Evolutionary conservation across 2,329 filamentous ascomycete species (phyloP).

Genomic region (Penicillium sp.): DNA sequence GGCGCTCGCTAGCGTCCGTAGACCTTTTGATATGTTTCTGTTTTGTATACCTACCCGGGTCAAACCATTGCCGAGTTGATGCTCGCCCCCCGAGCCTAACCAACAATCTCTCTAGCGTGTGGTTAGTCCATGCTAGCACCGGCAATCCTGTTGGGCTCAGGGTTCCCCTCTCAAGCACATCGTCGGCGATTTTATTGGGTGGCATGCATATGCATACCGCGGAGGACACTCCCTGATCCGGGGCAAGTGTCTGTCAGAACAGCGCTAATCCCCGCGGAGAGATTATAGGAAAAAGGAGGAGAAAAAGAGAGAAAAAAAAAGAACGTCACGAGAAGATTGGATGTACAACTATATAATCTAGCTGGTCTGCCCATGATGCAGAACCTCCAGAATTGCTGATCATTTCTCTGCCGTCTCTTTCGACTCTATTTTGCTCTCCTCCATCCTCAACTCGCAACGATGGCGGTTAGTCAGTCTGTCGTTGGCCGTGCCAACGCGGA

Average conservation of each 20-base stretch:
- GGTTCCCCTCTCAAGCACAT: slow-evolving; percentile 5
- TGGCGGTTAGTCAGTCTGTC: slow-evolving; percentile 44
- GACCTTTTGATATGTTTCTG: slow-evolving; percentile 9
- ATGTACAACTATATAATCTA: slow-evolving; percentile 19
- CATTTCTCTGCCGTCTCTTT: slow-evolving; percentile 7
- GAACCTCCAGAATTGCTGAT: slow-evolving; percentile 1
- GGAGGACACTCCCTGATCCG: slow-evolving; percentile 12
- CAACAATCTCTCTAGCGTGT: slow-evolving; percentile 18
- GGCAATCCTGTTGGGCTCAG: slow-evolving; percentile 17
- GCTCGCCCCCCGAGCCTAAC: slow-evolving; percentile 21
- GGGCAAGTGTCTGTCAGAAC: slow-evolving; percentile 15
- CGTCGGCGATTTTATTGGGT: slow-evolving; percentile 9
- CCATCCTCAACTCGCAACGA: slow-evolving; percentile 18
- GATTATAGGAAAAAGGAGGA: neutral
- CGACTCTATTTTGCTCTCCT: neutral
- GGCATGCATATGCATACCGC: slow-evolving; percentile 8
- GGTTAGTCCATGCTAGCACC: slow-evolving; percentile 15
- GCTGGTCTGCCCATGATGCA: neutral
- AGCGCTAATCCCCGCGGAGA: slow-evolving; percentile 15
- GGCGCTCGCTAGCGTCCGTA: slow-evolving; percentile 22
- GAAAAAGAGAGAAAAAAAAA: neutral
- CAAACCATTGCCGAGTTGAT: slow-evolving; percentile 20
- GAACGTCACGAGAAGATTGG: neutral
- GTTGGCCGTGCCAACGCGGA: slow-evolving; percentile 48
- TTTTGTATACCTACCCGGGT: slow-evolving; percentile 4